Evolutionary conservation across 805 yeast genomes (phyloP), one percentile per base, ranked within the genome.

Genomic region (Zygoascus flipseniorum): DNA sequence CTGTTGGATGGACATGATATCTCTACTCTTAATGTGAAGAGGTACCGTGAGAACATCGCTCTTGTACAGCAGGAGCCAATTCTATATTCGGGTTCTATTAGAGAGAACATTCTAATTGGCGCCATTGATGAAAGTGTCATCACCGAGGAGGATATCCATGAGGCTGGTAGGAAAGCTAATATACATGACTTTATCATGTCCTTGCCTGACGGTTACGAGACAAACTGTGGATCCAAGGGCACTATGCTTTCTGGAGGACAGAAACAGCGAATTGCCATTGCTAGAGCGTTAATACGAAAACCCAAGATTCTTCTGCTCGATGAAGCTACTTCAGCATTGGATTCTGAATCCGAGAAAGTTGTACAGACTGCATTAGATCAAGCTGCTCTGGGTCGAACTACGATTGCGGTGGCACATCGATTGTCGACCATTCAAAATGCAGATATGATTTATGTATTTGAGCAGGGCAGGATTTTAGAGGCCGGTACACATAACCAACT

Each of bases 321-420:
- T 60, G 90, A 84, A 62, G 86, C 86, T 5, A 81, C 86, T 0
- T 79, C 84, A 2, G 85, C 86, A 1, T 68, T 81, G 39, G 86
- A 81, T 62, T 74, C 76, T 63, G 84, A 81, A 63, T 86, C 95
- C 0, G 96, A 88, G 67, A 74, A 83, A 43, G 80, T 80, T 62
- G 87, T 88, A 53, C 95, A 89, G 68, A 62, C 71, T 8, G 88
- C 95, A 3, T 81, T 84, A 54, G 78, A 76, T 26, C 73, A 69
- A 16, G 92, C 87, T 56, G 86, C 89, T 57, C 60, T 71, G 45
- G 76, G 83, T 42, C 83, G 95, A 62, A 87, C 96, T 4, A 83
- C 89, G 41, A 72, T 88, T 60, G 88, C 95, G 60, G 86, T 88
- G 67, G 96, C 96, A 5, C 96, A 88, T 69, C 74, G 96, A 59